These are phyloP conservation scores for Trichocladium antarcticum DNA, from an alignment of 495 filamentous ascomycete genomes.

Conservation along the genomic window DNA sequence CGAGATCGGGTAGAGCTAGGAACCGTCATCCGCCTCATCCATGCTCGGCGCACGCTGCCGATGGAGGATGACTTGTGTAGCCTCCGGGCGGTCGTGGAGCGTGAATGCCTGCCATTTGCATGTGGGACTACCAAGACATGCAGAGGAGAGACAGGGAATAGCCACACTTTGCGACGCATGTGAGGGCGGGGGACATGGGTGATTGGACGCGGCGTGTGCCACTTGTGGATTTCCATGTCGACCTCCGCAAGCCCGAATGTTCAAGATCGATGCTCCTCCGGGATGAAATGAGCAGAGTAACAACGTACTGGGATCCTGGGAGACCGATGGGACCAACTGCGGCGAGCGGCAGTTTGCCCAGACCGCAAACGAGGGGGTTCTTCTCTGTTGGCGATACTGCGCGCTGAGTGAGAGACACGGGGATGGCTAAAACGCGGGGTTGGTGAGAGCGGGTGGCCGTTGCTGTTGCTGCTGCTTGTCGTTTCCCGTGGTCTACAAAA, in stretches of 20 bases:
- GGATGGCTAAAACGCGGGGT: background rate
- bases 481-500: background rate
- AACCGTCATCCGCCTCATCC: too few species aligned
- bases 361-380: background rate
- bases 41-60: background rate
- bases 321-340: slow-evolving; percentile 1
- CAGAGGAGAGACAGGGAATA: background rate
- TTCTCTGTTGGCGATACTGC: background rate
- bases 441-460: background rate
- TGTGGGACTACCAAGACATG: slow-evolving; percentile 1
- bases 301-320: slow-evolving; percentile 14
- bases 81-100: background rate
- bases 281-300: slow-evolving; percentile 3
- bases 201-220: slow-evolving; percentile 27
- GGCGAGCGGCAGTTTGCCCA: background rate
- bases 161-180: background rate
- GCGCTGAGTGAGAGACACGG: background rate
- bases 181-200: slow-evolving; percentile 5
- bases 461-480: background rate
- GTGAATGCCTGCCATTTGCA: slow-evolving; percentile 4
- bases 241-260: slow-evolving; percentile 37
- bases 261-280: slow-evolving; percentile 20
- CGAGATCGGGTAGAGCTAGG: background rate
- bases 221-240: too few species aligned
- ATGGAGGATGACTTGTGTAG: background rate